Percentiles rank a stretch among this genome's conserved stretches.
These are phyloP conservation scores for Arachis stenosperma DNA, from an alignment of 306 rosid species.

Conservation along the genomic window DNA sequence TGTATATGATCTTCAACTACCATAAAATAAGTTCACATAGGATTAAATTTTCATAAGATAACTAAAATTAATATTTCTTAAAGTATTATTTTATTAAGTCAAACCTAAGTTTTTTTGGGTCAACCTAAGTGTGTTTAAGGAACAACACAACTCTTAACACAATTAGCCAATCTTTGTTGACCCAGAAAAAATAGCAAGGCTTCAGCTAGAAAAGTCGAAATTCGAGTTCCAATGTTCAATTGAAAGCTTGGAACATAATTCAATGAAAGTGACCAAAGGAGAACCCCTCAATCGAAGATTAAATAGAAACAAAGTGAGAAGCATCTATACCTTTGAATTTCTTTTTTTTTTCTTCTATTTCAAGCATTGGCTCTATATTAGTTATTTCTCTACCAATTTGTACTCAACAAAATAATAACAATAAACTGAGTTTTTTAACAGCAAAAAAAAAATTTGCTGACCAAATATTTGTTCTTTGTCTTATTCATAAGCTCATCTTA, in stretches of 20 bases:
- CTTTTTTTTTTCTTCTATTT: no score
- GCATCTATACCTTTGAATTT: no score
- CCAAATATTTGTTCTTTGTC: conserved; percentile 4
- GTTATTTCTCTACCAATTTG: neutral
- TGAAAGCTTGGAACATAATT: neutral
- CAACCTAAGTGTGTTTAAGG: no score
- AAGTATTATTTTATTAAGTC: no score
- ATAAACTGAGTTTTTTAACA: neutral
- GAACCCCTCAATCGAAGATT: neutral
- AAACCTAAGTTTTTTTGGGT: no score
- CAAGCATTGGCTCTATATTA: neutral
- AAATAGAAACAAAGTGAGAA: neutral
- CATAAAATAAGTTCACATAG: no score
- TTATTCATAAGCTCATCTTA: neutral
- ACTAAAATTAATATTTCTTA: no score
- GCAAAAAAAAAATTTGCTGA: neutral
- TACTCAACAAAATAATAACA: neutral
- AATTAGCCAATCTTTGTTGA: no score
- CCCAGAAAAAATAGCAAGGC: no score
- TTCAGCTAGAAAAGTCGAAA: neutral
- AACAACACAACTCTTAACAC: no score
- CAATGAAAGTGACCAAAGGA: neutral
- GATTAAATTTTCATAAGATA: no score
- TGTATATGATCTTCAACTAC: no score
- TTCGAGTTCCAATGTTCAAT: neutral